Base-by-base conservation (phyloP, 2,329 filamentous ascomycete species). In the Cladosporium sp. region DNA sequence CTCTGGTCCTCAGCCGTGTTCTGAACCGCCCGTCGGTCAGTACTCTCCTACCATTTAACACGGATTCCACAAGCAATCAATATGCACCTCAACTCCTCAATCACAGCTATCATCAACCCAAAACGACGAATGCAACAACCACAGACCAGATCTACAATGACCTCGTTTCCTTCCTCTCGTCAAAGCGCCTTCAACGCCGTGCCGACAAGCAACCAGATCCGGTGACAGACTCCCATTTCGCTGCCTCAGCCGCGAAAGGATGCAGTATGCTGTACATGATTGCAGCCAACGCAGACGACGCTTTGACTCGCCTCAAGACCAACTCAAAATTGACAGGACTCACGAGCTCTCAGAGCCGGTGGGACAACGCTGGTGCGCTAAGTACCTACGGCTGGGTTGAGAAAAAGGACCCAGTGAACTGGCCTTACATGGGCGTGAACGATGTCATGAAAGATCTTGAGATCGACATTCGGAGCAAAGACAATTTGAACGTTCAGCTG, bases 261-360 rank as follows among this genome's bases (percentile, higher is more conserved):
- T 65, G 64, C 34, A 65, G 49, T 10, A 38, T 65, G 36, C 57
- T 60, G 11, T 65, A 65, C 55, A 65, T 65, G 64, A 34, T 65
- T n/a, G 64, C 64, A 26, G 57, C 64, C 2, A 60, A 41, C 18
- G 36, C 32, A 1, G 64, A 65, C 7, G 44, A 65, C 26, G 64
- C 64, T 26, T 26, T 65, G 34, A 59, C 57, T 5, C 64, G 64
- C 21, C 32, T 65, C 21, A 59, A 65, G 21, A 51, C 55, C 57
- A 55, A 55, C 15, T 57, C 64, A 24, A 55, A 44, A 24, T 30
- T 60, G 26, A 11, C 32, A 21, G 21, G 28, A 4, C 58, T 65
- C 15, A 32, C 47, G 4, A 54, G 32, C 57, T 65, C 64, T 10
- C 44, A 65, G 47, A 65, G 64, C 30, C 28, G 18, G 28, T 65